Base-by-base conservation (phyloP, 2,329 filamentous ascomycete genomes). In the Corynespora cassiicola region DNA sequence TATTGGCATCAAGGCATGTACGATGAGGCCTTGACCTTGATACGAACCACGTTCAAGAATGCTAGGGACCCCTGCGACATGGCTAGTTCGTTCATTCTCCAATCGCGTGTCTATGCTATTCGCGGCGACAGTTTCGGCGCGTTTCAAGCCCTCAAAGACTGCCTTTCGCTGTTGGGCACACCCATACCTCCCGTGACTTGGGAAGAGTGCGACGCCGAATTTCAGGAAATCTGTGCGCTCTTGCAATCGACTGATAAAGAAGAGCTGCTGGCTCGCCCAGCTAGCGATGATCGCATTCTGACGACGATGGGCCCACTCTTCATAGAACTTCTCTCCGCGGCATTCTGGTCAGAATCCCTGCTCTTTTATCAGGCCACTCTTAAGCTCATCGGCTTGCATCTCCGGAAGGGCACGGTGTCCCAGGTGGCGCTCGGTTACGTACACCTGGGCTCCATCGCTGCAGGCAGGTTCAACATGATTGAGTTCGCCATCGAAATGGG, bases 51-150 rank as follows among this genome's bases (percentile, higher is more conserved):
- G 5, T 88, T 94, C 53, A 66, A 72, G 20, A 80, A 87, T 54
- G 88, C 87, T 0, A 84, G 79, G 50, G 84, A 84, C 12, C 72
- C 88, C 0, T 79, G 88, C 5, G 90, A 95, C 66, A 94, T 89
- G 70, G 88, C 88, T 2, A 85, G 88, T 7, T 88, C 89, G 0
- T 95, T 86, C 72, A 86, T 96, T 25, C 74, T 96, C 22, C 85
- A 90, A 61, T 90, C 88, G 5, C 82, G 90, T 32, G 86, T 96
- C 29, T 82, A 85, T 55, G 82, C 87, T 2, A 84, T 91, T 57
- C 78, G 79, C 37, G 90, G 90, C 1, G 82, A 95, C 49, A 82
- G 84, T 18, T 70, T 76, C 15, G 79, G 79, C 4, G 88, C 90
- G 0, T 82, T 95, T 52, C 70, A 78, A 20, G 81, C 82, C 1